A percentile compares a stretch with the other conserved stretches of the same genome.
Evolutionary conservation across 371 early-diverging fungal genomes (phyloP).

Genomic region (Apophysomyces ossiformis): DNA sequence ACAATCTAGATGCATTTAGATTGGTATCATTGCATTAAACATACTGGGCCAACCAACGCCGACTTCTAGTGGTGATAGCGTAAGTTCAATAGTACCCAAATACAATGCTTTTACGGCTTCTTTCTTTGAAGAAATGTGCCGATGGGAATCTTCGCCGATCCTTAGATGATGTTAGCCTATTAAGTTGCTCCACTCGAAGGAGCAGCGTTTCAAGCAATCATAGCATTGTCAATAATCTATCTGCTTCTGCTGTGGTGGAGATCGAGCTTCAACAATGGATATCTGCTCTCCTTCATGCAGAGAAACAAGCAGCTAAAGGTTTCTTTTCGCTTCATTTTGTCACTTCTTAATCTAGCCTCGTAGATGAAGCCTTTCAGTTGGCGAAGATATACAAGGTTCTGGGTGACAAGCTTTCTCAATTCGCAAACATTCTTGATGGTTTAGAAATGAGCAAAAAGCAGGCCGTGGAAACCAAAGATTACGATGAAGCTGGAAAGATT

Average conservation of each 20-base stretch:
- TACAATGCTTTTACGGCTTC: neutral
- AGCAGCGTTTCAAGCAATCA: slow-evolving; percentile 40
- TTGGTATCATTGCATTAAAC: slow-evolving; percentile 31
- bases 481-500: slow-evolving; percentile 73
- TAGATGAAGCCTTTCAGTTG: slow-evolving; percentile 56
- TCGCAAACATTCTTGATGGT: slow-evolving; percentile 64
- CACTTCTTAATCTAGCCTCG: neutral
- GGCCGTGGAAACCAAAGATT: slow-evolving; percentile 73
- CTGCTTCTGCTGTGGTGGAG: slow-evolving; percentile 27
- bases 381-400: slow-evolving; percentile 61
- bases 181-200: slow-evolving; percentile 35
- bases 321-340: neutral
- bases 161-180: slow-evolving; percentile 31
- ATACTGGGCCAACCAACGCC: slow-evolving; percentile 27
- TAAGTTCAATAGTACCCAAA: neutral
- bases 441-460: slow-evolving; percentile 62
- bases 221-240: slow-evolving; percentile 19
- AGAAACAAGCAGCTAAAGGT: slow-evolving; percentile 37
- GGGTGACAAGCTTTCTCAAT: slow-evolving; percentile 34
- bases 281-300: slow-evolving; percentile 25
- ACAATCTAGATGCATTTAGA: slow-evolving; percentile 8
- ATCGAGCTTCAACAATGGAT: slow-evolving; percentile 34
- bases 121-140: slow-evolving; percentile 16
- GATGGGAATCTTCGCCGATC: slow-evolving; percentile 11
- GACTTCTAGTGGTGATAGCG: neutral